A percentile compares a stretch with the other conserved stretches of the same genome.
Conservation (phyloP, 2,329 filamentous ascomycete species). For the Arthrobotrys sphaeroides region DNA sequence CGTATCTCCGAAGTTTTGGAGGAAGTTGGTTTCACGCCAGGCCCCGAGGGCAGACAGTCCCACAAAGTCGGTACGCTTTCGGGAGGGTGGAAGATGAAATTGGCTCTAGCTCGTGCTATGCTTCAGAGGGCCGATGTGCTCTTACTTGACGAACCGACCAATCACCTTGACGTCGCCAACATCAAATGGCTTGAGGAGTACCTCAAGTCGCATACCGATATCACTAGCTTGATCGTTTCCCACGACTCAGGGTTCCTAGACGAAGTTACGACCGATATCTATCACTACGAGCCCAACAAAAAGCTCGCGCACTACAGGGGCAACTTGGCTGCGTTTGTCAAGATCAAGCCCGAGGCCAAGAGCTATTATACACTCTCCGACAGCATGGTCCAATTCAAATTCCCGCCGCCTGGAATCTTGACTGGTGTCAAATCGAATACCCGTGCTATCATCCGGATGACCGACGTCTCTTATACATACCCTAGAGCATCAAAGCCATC, state of each 20-base stretch:
- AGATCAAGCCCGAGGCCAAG: constrained; percentile 90
- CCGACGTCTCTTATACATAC: constrained; percentile 89
- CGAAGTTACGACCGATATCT: constrained; percentile 97
- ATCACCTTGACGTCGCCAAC: constrained; percentile 95
- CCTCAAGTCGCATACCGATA: constrained; percentile 92
- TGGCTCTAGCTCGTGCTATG: constrained; percentile 95
- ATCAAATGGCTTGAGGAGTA: constrained; percentile 96
- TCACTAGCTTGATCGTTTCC: constrained; percentile 95
- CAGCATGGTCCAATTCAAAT: constrained; percentile 93
- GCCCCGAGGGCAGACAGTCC: constrained; percentile 78
- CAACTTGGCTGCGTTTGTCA: constrained; percentile 84
- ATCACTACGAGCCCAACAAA: constrained; percentile 93
- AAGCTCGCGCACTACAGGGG: constrained; percentile 89
- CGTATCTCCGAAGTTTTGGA: constrained; percentile 84
- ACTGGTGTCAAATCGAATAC: constrained; percentile 95
- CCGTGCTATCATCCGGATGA: constrained; percentile 94
- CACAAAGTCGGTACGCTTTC: constrained; percentile 93
- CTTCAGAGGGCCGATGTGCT: constrained; percentile 95
- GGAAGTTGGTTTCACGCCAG: constrained; percentile 86
- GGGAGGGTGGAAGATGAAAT: constrained; percentile 99
- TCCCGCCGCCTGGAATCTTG: constrained; percentile 92
- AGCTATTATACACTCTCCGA: constrained; percentile 96
- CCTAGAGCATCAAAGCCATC: constrained; percentile 88
- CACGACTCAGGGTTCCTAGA: constrained; percentile 99
- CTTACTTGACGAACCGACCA: constrained; percentile 96